Conservation (phyloP, 2,329 filamentous ascomycete genomes). For the Trichoderma citrinoviride region DNA sequence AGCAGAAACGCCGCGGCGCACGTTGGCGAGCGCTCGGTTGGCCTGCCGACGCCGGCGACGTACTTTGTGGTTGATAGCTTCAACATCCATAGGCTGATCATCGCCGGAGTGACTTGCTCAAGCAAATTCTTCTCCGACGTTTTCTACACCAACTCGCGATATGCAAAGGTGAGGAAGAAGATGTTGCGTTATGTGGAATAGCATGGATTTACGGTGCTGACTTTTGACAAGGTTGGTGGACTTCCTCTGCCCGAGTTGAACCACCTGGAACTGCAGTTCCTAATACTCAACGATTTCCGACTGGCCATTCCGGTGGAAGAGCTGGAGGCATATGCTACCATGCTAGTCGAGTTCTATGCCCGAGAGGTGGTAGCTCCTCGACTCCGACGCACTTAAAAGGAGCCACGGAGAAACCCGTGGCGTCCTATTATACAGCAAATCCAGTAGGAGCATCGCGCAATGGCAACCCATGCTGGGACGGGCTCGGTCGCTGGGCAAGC, state of each 20-base stretch:
- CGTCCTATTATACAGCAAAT: not conserved
- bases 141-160: slow-evolving; percentile 98
- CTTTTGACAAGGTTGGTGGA: slow-evolving; percentile 72
- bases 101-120: slow-evolving; percentile 94
- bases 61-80: slow-evolving; percentile 97
- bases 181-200: not conserved
- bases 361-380: slow-evolving; percentile 67
- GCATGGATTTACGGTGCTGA: slow-evolving; percentile 20
- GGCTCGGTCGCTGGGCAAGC: slow-evolving; percentile 3
- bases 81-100: slow-evolving; percentile 95
- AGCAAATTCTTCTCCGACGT: slow-evolving; percentile 99
- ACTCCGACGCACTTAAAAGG: not conserved
- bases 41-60: slow-evolving; percentile 41
- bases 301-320: slow-evolving; percentile 92
- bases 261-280: slow-evolving; percentile 92
- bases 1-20: not conserved
- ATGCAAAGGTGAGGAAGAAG: slow-evolving; percentile 76
- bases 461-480: not conserved
- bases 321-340: slow-evolving; percentile 93
- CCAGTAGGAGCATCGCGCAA: not conserved
- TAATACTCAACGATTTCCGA: slow-evolving; percentile 93
- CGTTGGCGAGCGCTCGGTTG: slow-evolving; percentile 26
- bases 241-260: slow-evolving; percentile 90
- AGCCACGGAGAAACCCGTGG: not conserved
- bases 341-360: slow-evolving; percentile 97